Evolutionary conservation across 2,329 filamentous ascomycete genomes (phyloP), one percentile per base, ranked within the genome.

Genomic region (Plectosphaerella cucumerina): DNA sequence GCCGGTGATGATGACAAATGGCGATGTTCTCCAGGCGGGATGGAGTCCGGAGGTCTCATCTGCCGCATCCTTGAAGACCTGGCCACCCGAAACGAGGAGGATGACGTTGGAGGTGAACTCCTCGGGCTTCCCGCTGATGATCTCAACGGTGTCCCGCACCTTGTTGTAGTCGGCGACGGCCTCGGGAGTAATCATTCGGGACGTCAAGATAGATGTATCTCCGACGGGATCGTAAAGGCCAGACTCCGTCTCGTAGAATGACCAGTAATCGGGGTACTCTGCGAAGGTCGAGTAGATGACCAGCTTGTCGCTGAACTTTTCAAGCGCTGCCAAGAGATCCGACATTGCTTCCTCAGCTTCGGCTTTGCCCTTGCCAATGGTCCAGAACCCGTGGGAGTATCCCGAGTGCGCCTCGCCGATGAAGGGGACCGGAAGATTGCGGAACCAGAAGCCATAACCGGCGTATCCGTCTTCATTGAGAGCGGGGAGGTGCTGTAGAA

Each of bases 391-490:
- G 46, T 66, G 64, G 2, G 49, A 48, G 45, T 66, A 66, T 2
- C 64, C 62, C 0, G 64, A 63, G 4, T 54, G 57, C 26, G 52
- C 54, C 48, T 62, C 59, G 20, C 47, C 54, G 43, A 65, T 49
- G 26, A 64, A 59, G 44, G 53, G 43, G 9, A 47, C 53, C 3
- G 53, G 58, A 17, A 52, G 60, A 50, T 62, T 58, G 17, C 58
- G 58, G 22, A 59, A 60, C 65, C 65, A 67, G 44, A 44, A 59
- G 14, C 49, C 58, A 50, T 65, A 62, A 12, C 64, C 62, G 2
- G 60, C 56, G 17, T 66, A 62, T 10, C 66, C 67, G 14, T 60
- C 56, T 18, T 64, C 56, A 45, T 56, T 61, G 12, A 73, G 61
- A 9, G 63, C 51, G 3, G 61, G 59, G 51, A 60, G 66, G 2